Conservation (phyloP, 1,284 basidiomycete species). For the Naganishia albida region DNA sequence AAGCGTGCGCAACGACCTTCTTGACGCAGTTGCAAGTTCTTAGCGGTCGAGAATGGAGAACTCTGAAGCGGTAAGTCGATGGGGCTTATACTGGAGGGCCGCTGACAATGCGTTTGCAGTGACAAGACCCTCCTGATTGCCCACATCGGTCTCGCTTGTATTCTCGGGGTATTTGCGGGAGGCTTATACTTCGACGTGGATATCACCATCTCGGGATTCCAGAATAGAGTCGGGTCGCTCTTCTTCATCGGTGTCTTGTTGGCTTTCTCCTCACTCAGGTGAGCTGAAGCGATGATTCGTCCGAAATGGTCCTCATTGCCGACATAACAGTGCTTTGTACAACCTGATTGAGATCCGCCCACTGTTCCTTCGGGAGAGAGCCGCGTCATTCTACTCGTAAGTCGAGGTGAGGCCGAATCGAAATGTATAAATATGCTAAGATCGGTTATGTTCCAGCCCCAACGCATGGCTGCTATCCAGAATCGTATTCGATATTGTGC, state of each 20-base stretch:
- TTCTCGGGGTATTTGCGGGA: slow-evolving; percentile 77
- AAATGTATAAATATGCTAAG: background rate
- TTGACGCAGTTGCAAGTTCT: slow-evolving; percentile 81
- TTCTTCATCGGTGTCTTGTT: slow-evolving; percentile 87
- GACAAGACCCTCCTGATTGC: slow-evolving; percentile 79
- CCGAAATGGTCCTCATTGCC: background rate
- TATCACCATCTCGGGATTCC: slow-evolving; percentile 82
- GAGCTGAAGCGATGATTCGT: slow-evolving; percentile 10
- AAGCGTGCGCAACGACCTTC: slow-evolving; percentile 62
- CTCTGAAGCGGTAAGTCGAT: slow-evolving; percentile 63
- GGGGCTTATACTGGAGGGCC: background rate
- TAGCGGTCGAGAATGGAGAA: slow-evolving; percentile 77
- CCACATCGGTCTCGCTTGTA: slow-evolving; percentile 66
- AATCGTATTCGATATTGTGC: slow-evolving; percentile 79
- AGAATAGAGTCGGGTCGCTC: slow-evolving; percentile 81
- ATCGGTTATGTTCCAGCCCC: slow-evolving; percentile 58
- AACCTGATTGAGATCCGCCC: slow-evolving; percentile 77
- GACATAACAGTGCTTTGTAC: slow-evolving; percentile 65
- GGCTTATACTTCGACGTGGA: slow-evolving; percentile 80
- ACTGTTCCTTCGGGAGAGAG: slow-evolving; percentile 82
- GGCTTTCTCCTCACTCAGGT: slow-evolving; percentile 76
- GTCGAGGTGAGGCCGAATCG: slow-evolving; percentile 9
- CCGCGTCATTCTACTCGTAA: slow-evolving; percentile 67
- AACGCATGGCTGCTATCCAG: slow-evolving; percentile 83
- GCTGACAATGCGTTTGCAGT: slow-evolving; percentile 50